Percentiles rank a stretch among this genome's conserved stretches.
phyloP scores from a whole-genome alignment of 345 rosid genomes.

The Populus alba region DNA sequence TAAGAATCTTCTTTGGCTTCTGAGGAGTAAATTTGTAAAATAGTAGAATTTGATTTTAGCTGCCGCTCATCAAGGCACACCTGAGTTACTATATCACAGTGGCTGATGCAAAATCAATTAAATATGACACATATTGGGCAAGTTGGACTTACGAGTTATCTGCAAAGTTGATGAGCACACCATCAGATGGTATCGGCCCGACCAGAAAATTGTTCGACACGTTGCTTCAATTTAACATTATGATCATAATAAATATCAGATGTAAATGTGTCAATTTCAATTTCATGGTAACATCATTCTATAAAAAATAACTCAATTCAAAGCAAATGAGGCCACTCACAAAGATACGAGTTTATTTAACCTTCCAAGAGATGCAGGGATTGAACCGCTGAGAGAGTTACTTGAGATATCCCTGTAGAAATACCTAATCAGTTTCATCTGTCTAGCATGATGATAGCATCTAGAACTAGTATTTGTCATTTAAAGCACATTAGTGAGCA shows the following conservation, averaged over 20 bases:
- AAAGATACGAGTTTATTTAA: slow-evolving; percentile 55
- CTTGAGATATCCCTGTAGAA: slow-evolving; percentile 73
- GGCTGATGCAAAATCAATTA: slow-evolving; percentile 9
- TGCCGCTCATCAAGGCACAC: neutral
- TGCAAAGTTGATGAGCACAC: slow-evolving; percentile 52
- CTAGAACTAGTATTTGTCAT: neutral
- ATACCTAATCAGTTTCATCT: slow-evolving; percentile 3
- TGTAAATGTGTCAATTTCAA: neutral
- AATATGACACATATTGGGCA: neutral
- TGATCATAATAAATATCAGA: slow-evolving; percentile 16
- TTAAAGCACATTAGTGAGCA: neutral
- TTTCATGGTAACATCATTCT: neutral
- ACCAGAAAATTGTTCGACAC: slow-evolving; percentile 82
- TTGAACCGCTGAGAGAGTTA: slow-evolving; percentile 64
- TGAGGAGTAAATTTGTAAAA: neutral
- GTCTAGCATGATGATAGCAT: neutral
- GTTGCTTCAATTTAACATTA: slow-evolving; percentile 56
- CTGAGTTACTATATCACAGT: neutral
- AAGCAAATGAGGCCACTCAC: slow-evolving; percentile 54
- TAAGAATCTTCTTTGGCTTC: neutral
- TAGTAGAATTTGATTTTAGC: neutral
- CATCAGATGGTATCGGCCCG: slow-evolving; percentile 81
- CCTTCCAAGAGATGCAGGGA: slow-evolving; percentile 76
- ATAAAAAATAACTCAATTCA: slow-evolving; percentile 1
- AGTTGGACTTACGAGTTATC: slow-evolving; percentile 65